Evolutionary conservation across 305 asterid species (phyloP).

Genomic region (Fraxinus baroniana): DNA sequence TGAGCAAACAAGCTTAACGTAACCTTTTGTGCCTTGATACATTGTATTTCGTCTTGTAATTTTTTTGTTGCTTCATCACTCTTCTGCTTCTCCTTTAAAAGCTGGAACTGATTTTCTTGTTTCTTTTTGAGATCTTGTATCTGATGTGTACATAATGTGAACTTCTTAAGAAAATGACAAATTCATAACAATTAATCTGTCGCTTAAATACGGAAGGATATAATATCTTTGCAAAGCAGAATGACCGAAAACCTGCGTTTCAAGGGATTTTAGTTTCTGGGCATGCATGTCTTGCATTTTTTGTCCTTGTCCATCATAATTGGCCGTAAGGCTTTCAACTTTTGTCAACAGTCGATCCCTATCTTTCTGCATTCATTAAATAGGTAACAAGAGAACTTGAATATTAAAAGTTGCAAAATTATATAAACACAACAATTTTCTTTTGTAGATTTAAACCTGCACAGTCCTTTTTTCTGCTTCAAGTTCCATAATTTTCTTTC

Average conservation of each 20-base stretch:
- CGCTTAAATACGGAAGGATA: not conserved
- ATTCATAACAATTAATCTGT: not conserved
- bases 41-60: slow-evolving; percentile 90
- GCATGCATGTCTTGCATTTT: slow-evolving; percentile 77
- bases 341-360: slow-evolving; percentile 68
- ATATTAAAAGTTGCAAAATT: not conserved
- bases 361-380: slow-evolving; percentile 53
- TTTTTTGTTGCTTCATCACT: slow-evolving; percentile 97
- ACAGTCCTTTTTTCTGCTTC: slow-evolving; percentile 90
- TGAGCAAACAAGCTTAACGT: slow-evolving; percentile 14
- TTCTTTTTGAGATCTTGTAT: slow-evolving; percentile 97
- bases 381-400: not conserved
- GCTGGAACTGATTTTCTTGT: slow-evolving; percentile 81
- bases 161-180: slow-evolving; percentile 8
- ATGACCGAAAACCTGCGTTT: slow-evolving; percentile 63
- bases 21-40: slow-evolving; percentile 98
- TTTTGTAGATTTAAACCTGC: slow-evolving; percentile 49
- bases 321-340: slow-evolving; percentile 91
- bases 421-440: not conserved
- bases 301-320: slow-evolving; percentile 82
- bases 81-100: slow-evolving; percentile 89
- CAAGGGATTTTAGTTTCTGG: slow-evolving; percentile 79
- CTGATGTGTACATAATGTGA: slow-evolving; percentile 33
- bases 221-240: not conserved
- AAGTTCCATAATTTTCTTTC: slow-evolving; percentile 86